Evolutionary conservation across 148 eudicot species (phyloP).

Genomic region (Rhododendron simsii): DNA sequence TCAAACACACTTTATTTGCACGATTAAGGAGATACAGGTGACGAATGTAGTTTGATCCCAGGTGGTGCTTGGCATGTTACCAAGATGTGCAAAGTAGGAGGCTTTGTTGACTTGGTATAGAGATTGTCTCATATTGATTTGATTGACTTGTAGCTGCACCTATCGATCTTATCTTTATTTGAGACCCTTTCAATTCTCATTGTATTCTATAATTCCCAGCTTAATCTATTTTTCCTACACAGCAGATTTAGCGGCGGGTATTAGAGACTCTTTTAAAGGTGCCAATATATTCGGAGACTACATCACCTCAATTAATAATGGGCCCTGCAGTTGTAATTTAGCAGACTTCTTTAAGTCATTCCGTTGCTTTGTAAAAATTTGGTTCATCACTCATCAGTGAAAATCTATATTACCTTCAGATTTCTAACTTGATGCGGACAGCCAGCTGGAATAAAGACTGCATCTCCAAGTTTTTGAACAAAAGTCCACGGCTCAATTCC

Average conservation of each 20-base stretch:
- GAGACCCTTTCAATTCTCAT: background rate
- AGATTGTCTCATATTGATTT: background rate
- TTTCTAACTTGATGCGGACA: constrained; percentile 64
- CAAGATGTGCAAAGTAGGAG: background rate
- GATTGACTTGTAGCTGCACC: background rate
- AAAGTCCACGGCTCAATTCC: constrained; percentile 67
- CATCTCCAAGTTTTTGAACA: constrained; percentile 58
- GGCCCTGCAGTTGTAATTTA: background rate
- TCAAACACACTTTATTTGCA: too few relatives aligned
- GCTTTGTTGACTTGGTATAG: background rate
- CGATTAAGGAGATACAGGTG: background rate
- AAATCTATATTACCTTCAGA: constrained; percentile 37
- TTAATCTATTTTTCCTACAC: background rate
- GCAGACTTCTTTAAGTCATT: background rate
- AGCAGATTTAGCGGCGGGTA: background rate
- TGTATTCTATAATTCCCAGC: background rate
- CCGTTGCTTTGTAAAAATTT: background rate
- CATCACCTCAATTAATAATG: background rate
- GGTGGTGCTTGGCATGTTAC: background rate
- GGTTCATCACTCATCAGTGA: background rate
- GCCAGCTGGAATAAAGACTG: constrained; percentile 61
- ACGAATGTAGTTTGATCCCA: background rate
- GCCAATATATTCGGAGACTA: background rate
- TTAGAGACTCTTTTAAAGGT: background rate
- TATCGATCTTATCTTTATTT: background rate